phyloP scores from a whole-genome alignment of 2,329 filamentous ascomycete species.

The Epichloe hybrida region DNA sequence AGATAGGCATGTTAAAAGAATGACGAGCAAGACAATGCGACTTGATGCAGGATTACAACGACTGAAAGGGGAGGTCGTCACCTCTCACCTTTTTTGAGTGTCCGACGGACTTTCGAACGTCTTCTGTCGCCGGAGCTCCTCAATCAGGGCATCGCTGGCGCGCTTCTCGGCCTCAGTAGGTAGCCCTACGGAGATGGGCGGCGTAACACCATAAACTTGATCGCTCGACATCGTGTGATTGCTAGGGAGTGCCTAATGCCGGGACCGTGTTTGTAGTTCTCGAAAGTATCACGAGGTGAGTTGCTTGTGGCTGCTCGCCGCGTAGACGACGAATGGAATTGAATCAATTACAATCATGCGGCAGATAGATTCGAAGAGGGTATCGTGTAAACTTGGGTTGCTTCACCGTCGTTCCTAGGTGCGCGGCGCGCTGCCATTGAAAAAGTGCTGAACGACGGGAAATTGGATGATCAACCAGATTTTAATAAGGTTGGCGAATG shows the following conservation, averaged over 20 bases:
- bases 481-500: background rate
- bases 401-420: background rate
- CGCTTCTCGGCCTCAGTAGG: slow-evolving; percentile 67
- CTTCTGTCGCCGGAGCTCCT: slow-evolving; percentile 76
- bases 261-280: background rate
- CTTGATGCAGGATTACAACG: background rate
- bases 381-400: background rate
- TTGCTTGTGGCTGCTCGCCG: background rate
- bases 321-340: background rate
- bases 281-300: background rate
- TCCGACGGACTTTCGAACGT: slow-evolving; percentile 80
- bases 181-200: slow-evolving; percentile 63
- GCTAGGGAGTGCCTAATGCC: background rate
- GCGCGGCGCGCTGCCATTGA: background rate
- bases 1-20: background rate
- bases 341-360: background rate
- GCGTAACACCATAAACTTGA: slow-evolving; percentile 54
- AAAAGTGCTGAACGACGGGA: background rate
- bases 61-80: no score
- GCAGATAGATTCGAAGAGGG: background rate
- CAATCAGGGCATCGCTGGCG: slow-evolving; percentile 64
- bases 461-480: background rate
- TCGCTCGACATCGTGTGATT: slow-evolving; percentile 21
- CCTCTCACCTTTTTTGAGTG: slow-evolving; percentile 60
- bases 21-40: background rate